These are phyloP conservation scores for Melastoma candidum DNA, from an alignment of 441 rosid genomes.

Conservation along the genomic window DNA sequence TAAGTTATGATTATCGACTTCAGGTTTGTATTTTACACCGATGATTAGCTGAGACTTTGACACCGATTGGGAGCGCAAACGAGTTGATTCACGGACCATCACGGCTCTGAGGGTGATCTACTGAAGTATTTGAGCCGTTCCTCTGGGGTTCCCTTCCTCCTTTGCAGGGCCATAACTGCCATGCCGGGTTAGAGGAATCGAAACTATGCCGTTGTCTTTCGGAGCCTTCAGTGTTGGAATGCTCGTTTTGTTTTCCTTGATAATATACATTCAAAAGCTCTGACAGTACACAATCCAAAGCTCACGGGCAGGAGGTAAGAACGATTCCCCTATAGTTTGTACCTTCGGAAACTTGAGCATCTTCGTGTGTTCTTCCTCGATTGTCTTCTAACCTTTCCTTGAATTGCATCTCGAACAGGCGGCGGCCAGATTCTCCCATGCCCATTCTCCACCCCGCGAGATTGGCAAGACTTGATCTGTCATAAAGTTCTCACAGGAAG, in stretches of 20 bases:
- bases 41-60: too few relatives aligned
- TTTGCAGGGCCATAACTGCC: constrained; percentile 50
- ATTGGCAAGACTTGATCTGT: constrained; percentile 7
- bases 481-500: constrained; percentile 1
- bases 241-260: background rate
- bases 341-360: constrained; percentile 74
- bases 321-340: constrained; percentile 1
- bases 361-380: constrained; percentile 76
- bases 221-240: constrained; percentile 46
- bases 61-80: too few relatives aligned
- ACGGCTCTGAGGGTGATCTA: constrained; percentile 24
- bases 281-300: too few relatives aligned
- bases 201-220: constrained; percentile 68
- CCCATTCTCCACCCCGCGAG: constrained; percentile 8
- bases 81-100: constrained; percentile 2
- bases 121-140: constrained; percentile 80
- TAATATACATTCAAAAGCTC: too few relatives aligned
- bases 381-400: constrained; percentile 70
- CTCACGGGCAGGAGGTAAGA: too few relatives aligned
- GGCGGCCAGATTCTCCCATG: constrained; percentile 16
- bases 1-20: too few relatives aligned
- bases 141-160: constrained; percentile 61
- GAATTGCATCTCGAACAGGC: constrained; percentile 87
- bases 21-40: too few relatives aligned
- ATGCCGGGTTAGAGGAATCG: constrained; percentile 68